phyloP scores from a whole-genome alignment of 768 basidiomycete genomes.

The Lactarius psammicola region DNA sequence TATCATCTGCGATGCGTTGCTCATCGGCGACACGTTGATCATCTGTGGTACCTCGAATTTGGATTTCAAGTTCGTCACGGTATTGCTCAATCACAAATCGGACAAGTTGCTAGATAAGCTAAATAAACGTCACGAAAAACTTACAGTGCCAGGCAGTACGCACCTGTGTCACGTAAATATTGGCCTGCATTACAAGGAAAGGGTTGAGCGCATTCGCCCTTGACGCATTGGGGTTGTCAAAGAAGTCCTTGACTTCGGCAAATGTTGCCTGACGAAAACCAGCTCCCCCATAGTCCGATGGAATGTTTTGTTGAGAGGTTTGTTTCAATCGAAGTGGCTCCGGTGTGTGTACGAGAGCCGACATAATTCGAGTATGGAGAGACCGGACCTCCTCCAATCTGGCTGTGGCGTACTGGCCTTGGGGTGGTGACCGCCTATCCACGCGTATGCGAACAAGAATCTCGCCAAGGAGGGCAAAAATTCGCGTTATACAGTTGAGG shows the following conservation, averaged over 20 bases:
- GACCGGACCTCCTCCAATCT: constrained; percentile 82
- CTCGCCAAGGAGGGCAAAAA: constrained; percentile 83
- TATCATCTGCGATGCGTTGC: constrained; percentile 62
- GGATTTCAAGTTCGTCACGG: constrained; percentile 76
- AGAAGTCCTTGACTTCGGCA: constrained; percentile 86
- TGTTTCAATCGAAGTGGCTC: constrained; percentile 71
- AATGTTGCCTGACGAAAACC: constrained; percentile 82
- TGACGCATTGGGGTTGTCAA: constrained; percentile 86
- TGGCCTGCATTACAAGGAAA: constrained; percentile 89
- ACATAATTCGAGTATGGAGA: constrained; percentile 71
- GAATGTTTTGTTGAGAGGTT: constrained; percentile 46
- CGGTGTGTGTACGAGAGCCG: constrained; percentile 73
- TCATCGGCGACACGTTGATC: constrained; percentile 67
- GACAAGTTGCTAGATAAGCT: constrained; percentile 70
- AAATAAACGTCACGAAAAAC: constrained; percentile 10
- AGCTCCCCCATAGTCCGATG: constrained; percentile 62
- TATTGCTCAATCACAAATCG: constrained; percentile 93
- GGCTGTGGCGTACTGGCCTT: constrained; percentile 81
- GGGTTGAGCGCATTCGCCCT: constrained; percentile 84
- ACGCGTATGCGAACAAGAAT: constrained; percentile 84
- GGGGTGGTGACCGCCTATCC: constrained; percentile 82
- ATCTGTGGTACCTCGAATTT: constrained; percentile 62
- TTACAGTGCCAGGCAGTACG: constrained; percentile 27
- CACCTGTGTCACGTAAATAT: constrained; percentile 90
- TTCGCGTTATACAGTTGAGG: constrained; percentile 81